Base-by-base conservation (phyloP, 192 early-diverging fungal genomes). In the Coemansia sp. region DNA sequence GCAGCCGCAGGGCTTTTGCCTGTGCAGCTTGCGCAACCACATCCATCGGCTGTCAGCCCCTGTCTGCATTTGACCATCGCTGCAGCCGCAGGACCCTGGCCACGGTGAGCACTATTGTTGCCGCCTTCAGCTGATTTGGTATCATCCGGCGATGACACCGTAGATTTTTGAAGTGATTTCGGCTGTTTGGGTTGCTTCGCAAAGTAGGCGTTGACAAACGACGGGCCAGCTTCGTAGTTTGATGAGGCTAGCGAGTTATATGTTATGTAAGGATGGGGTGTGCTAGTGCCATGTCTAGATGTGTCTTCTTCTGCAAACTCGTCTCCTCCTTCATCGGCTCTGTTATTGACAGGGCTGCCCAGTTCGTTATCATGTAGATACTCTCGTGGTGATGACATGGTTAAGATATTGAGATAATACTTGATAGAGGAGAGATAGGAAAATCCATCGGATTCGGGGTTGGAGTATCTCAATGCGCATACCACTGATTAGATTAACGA, bases 81-180 rank as follows among this genome's bases (percentile, higher is more conserved):
- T 12, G 62, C 62, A 15, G 62, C 62, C 13, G 62, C 62, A 39
- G 62, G 62, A 1, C 62, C 62, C 53, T 55, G 54, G 25, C 47
- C 43, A 4, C 27, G 49, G 8, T 44, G 15, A 4, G 42, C 34
- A 37, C 34, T 10, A 37, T 6, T 37, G 42, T 44, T 44, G 14
- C 42, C 19, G 10, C 18, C 42, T 9, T 44, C n/a, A 21, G 25
- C 24, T 42, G 49, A 22, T 52, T 25, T 13, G 40, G 13, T 13
- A 11, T 9, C 24, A 19, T 7, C 15, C 1, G 41, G n/a, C 17
- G 41, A 19, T 5, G 5, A 0, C 17, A 18, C 8, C 9, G 56
- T 30, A 21, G 24, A 13, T 10, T 37, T 37, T 10, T 37, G 34
- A 9, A 37, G 9, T 10, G 34, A 10, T 10, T 37, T 37, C 34